Conservation (phyloP, 371 early-diverging fungal genomes). For the Syncephalastrum sp. region DNA sequence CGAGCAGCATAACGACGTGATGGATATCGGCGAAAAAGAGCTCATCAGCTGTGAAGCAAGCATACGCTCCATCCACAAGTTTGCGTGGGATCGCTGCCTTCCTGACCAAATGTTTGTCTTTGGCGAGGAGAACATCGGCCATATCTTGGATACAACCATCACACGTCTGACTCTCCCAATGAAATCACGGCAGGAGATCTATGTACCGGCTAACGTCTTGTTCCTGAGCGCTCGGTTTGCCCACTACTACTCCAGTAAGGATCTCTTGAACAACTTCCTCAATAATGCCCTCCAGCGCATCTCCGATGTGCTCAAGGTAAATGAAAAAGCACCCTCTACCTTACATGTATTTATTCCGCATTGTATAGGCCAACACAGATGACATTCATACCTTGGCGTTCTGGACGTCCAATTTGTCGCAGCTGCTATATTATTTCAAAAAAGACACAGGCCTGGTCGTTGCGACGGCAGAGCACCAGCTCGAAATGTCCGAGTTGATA, state of each 20-base stretch:
- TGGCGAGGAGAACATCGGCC: conserved; percentile 62
- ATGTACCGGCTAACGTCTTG: conserved; percentile 81
- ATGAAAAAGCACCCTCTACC: background rate
- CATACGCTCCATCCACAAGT: conserved; percentile 49
- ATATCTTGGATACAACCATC: conserved; percentile 70
- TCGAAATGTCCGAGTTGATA: conserved; percentile 69
- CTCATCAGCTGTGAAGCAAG: conserved; percentile 21
- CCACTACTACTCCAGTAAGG: conserved; percentile 67
- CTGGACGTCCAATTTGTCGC: conserved; percentile 84
- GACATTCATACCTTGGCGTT: conserved; percentile 59
- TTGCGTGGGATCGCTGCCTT: conserved; percentile 76
- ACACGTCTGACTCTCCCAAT: conserved; percentile 56
- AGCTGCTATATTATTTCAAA: conserved; percentile 80
- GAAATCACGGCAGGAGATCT: conserved; percentile 56
- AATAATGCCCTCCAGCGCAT: conserved; percentile 61
- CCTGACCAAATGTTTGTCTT: conserved; percentile 93
- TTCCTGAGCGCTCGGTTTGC: conserved; percentile 89
- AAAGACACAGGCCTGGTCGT: conserved; percentile 73
- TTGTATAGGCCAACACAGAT: conserved; percentile 21
- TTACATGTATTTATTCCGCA: background rate
- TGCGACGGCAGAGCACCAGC: conserved; percentile 65
- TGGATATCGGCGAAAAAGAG: conserved; percentile 5
- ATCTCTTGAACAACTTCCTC: conserved; percentile 70
- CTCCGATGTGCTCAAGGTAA: conserved; percentile 53
- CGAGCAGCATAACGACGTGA: background rate